Conservation (phyloP, 495 filamentous ascomycete genomes). For the Penicillium goetzii region DNA sequence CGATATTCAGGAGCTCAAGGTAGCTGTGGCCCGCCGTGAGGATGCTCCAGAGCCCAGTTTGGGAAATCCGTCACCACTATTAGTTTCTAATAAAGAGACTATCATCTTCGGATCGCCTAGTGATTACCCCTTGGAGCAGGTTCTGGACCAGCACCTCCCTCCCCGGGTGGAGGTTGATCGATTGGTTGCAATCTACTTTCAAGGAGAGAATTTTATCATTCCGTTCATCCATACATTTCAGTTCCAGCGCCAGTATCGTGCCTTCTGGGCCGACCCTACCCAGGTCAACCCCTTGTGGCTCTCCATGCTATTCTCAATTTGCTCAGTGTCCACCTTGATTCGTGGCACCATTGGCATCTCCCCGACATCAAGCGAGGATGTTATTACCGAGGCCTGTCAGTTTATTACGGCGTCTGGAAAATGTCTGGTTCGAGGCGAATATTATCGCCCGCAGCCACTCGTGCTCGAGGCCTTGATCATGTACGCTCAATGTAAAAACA, state of each 20-base stretch:
- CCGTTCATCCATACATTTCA: background rate
- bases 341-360: background rate
- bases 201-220: background rate
- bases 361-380: background rate
- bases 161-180: background rate
- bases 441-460: background rate
- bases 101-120: background rate
- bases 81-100: background rate
- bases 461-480: background rate
- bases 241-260: background rate
- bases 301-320: background rate
- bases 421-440: background rate
- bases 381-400: background rate
- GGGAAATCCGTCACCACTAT: background rate
- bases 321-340: background rate
- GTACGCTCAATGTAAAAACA: background rate
- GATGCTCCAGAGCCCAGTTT: background rate
- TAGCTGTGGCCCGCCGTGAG: background rate
- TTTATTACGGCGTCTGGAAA: background rate
- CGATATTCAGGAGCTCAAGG: conserved; percentile 14
- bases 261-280: background rate
- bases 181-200: background rate
- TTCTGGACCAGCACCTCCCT: background rate
- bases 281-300: background rate
- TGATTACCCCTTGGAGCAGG: conserved; percentile 1